Base-by-base conservation (phyloP, 2,329 filamentous ascomycete genomes). In the Monosporascus sp. region DNA sequence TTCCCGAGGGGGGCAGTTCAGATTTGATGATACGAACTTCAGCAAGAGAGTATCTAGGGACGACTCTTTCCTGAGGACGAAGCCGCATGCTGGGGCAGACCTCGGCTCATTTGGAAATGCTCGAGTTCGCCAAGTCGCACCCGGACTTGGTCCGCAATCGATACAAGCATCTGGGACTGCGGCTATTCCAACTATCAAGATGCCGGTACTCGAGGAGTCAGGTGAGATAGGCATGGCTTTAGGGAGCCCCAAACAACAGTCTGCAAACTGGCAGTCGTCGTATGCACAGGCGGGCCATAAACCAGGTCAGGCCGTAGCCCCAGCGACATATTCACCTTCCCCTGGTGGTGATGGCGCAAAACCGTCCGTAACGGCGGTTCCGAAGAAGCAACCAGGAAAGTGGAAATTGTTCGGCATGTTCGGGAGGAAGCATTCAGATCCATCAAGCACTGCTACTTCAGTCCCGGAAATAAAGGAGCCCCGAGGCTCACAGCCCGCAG, bases 151-250 rank as follows among this genome's bases (percentile, higher is more conserved):
- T 59, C 72, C 73, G 6, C 62, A 60, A 41, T 64, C 64, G 5
- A 66, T 66, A 43, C 61, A 69, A 43, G 36, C 55, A 22, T 65
- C 68, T 22, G 65, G 56, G 24, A 59, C 66, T 31, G 58, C 60
- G 44, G 69, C 69, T 17, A 64, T 71, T 26, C 66, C 71, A 22
- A 53, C 51, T 24, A 64, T 71, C 22, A 69, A 73, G 58, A 70
- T 74, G 55, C 67, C 70, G 49, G 76, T 73, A 74, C 75, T 2
- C 70, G 73, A 7, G 74, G 45, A 71, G 74, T 56, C 19, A 50
- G 47, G 17, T 6, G 76, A 74, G 60, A 91, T 91, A 56, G 88
- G 88, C 9, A 85, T 91, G 78, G 88, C 88, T 1, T 71, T 91
- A 52, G 88, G 87, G 34, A 91, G 87, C 63, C 88, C 88, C 24